A percentile compares a stretch with the other conserved stretches of the same genome.
Evolutionary conservation across 164 flowering plant genomes (phyloP).

Genomic region (Vitis rupestris): DNA sequence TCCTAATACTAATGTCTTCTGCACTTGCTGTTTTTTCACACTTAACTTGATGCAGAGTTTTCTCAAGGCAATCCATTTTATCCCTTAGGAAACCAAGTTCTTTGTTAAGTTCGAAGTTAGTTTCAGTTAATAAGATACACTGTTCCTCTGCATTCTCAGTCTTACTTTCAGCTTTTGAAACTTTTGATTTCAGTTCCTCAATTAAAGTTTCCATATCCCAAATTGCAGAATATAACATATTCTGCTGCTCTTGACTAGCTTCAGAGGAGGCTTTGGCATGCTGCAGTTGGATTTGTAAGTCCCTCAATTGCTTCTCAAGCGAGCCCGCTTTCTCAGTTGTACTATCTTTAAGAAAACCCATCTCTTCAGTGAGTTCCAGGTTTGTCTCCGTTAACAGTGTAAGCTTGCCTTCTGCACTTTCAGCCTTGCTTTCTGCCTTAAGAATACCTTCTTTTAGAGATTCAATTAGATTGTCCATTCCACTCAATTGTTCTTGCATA

Average conservation of each 20-base stretch:
- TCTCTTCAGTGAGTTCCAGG: conserved; percentile 59
- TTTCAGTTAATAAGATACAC: conserved; percentile 45
- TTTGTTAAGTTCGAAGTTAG: conserved; percentile 44
- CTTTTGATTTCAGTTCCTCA: conserved; percentile 57
- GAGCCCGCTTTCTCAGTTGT: conserved; percentile 32
- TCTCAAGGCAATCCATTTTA: conserved; percentile 51
- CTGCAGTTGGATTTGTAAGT: conserved; percentile 45
- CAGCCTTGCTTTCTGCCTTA: conserved; percentile 50
- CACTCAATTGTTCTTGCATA: conserved; percentile 37
- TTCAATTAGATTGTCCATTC: conserved; percentile 45
- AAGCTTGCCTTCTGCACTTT: conserved; percentile 57
- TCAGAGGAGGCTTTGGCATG: conserved; percentile 54
- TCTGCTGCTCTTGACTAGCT: conserved; percentile 70
- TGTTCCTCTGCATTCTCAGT: conserved; percentile 54
- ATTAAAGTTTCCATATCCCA: conserved; percentile 72
- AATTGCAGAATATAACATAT: conserved; percentile 52
- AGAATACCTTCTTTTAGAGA: conserved; percentile 42
- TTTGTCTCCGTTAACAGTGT: conserved; percentile 50
- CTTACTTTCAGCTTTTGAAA: conserved; percentile 48
- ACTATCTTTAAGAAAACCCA: conserved; percentile 44
- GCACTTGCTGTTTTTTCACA: conserved; percentile 51
- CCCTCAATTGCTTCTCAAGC: conserved; percentile 56
- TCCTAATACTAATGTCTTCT: conserved; percentile 50
- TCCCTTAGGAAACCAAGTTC: conserved; percentile 40
- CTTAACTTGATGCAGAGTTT: conserved; percentile 58